Evolutionary conservation across 768 basidiomycete genomes (phyloP), one percentile per base, ranked within the genome.

Genomic region (Scleroderma bovista): DNA sequence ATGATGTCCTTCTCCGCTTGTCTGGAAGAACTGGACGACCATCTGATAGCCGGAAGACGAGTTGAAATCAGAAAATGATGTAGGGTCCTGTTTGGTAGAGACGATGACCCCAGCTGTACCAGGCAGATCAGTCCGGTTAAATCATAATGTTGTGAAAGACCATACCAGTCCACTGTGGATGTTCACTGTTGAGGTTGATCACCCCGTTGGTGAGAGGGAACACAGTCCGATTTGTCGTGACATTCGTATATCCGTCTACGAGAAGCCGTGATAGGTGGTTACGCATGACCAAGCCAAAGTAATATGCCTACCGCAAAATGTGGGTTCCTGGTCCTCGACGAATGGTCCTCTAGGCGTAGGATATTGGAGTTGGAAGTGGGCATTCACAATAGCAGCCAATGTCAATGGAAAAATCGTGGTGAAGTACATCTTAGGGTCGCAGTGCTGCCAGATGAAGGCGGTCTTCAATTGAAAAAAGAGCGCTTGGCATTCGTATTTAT

Each of bases 311-410:
- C 87, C 88, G 60, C 91, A 91, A 60, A 88, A 86, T 2, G 58
- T 67, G 12, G 74, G 71, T 55, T 88, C 85, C 15, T 72, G 58
- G 46, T 75, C 69, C 48, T 83, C 76, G 47, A 74, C 74, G 62
- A 93, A 93, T 0, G 57, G 61, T 2, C 91, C 92, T 42, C 91
- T 75, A 11, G 88, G 83, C 1, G 72, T 56, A 16, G 91, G 92
- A 64, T 79, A 92, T 58, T 84, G 77, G 38, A 93, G 72, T 56
- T 86, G 83, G 69, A 93, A 93, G 66, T 94, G 91, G 8, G 88
- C 89, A 43, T 69, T 71, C 26, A 72, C 81, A 37, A 69, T 63
- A 31, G 75, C 59, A 13, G 70, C 66, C 20, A 78, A 63, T 32
- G 64, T 57, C 33, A 67, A 60, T 23, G 79, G 49, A 50, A 77